Evolutionary conservation across 176 grass and related monocot genomes (phyloP).

Genomic region (Musa troglodytarum): DNA sequence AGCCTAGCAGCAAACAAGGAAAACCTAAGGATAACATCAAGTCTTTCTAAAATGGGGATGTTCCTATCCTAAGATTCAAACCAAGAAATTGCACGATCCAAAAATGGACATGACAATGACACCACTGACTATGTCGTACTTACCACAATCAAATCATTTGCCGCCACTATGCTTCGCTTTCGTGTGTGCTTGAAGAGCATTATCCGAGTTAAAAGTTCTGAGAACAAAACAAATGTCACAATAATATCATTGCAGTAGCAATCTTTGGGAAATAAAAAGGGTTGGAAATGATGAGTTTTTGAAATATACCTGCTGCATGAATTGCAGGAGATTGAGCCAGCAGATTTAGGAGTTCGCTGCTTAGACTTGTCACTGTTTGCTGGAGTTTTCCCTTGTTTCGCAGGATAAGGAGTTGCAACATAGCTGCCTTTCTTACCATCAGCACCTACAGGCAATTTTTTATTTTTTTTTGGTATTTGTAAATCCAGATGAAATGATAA

Average conservation of each 20-base stretch:
- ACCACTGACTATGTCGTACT: too few relatives aligned
- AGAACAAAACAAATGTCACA: background rate
- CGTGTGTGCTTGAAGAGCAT: conserved; percentile 51
- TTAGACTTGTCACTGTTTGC: conserved; percentile 44
- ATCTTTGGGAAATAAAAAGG: background rate
- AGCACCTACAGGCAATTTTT: background rate
- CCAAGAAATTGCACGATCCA: background rate
- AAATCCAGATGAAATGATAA: conserved; percentile 1
- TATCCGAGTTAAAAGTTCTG: conserved; percentile 76
- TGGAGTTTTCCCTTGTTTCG: conserved; percentile 59
- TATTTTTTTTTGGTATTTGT: background rate
- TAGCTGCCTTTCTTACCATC: conserved; percentile 50
- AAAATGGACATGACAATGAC: background rate
- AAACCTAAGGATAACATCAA: too few relatives aligned
- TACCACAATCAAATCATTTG: background rate
- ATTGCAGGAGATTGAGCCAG: conserved; percentile 45
- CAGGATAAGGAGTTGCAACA: conserved; percentile 71
- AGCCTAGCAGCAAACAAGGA: too few relatives aligned
- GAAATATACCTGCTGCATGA: conserved; percentile 66
- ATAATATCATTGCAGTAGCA: background rate
- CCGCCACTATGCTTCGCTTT: conserved; percentile 47
- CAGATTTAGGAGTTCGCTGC: conserved; percentile 57
- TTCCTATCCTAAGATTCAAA: too few relatives aligned
- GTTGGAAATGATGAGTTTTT: background rate
- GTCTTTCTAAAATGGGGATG: too few relatives aligned